These are phyloP conservation scores for Diaporthe vaccinii DNA, from an alignment of 2,329 filamentous ascomycete genomes.

Conservation along the genomic window DNA sequence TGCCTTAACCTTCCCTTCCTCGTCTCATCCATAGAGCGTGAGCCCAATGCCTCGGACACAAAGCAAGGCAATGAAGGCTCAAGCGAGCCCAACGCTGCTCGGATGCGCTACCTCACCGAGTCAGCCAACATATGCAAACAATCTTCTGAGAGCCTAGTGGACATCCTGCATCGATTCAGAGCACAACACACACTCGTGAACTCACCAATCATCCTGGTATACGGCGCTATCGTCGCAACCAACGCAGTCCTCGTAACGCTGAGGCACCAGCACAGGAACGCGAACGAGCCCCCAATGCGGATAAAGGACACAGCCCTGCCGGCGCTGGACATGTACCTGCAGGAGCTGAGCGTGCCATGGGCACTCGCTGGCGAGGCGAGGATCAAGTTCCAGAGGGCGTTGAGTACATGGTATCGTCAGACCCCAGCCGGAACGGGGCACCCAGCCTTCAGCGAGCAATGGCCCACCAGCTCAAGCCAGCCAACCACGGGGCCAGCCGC, in stretches of 20 bases:
- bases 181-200: background rate
- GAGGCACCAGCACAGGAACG: background rate
- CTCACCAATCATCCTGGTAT: background rate
- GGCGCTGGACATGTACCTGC: background rate
- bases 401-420: background rate
- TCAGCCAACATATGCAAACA: background rate
- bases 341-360: background rate
- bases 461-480: background rate
- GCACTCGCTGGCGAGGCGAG: background rate
- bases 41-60: background rate
- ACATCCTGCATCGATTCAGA: constrained; percentile 5
- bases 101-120: background rate
- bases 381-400: background rate
- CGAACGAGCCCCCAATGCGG: background rate
- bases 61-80: background rate
- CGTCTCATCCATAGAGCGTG: background rate
- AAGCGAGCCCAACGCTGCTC: background rate
- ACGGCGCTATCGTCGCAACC: constrained; percentile 5
- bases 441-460: background rate
- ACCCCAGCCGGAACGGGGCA: background rate
- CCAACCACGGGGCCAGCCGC: background rate
- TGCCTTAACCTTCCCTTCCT: constrained; percentile 14
- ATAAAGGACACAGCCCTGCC: background rate
- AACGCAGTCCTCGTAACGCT: background rate
- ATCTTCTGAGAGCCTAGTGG: background rate